Evolutionary conservation across 139 green algal genomes (phyloP).

Genomic region (Helicosporidium sp.): DNA sequence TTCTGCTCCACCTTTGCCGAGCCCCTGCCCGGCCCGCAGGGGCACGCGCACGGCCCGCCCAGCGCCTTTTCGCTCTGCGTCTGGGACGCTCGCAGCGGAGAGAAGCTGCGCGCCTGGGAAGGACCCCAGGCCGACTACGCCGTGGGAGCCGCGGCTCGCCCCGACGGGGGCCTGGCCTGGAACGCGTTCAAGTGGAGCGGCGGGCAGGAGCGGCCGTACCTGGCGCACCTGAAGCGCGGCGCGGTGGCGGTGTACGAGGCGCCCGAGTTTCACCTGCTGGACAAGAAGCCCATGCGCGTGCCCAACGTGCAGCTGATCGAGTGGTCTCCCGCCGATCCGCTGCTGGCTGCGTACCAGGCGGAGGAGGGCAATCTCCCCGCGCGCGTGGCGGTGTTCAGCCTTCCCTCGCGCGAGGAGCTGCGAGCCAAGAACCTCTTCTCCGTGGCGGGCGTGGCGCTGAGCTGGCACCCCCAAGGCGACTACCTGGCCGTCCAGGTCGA

Average conservation of each 20-base stretch:
- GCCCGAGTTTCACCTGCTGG: slow-evolving; percentile 67
- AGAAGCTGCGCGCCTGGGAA: slow-evolving; percentile 43
- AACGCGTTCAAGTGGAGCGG: slow-evolving; percentile 85
- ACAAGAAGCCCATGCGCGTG: slow-evolving; percentile 82
- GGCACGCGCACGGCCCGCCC: neutral
- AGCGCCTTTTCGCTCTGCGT: slow-evolving; percentile 35
- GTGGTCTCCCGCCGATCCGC: slow-evolving; percentile 68
- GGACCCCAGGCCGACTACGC: slow-evolving; percentile 59
- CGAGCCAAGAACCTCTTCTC: slow-evolving; percentile 95
- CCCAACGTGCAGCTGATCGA: slow-evolving; percentile 56
- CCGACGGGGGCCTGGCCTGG: slow-evolving; percentile 47
- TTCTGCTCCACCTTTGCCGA: slow-evolving; percentile 66
- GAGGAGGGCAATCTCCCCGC: slow-evolving; percentile 74
- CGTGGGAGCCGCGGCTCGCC: slow-evolving; percentile 27
- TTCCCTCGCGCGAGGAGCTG: slow-evolving; percentile 63
- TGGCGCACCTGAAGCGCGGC: slow-evolving; percentile 53
- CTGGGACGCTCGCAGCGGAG: slow-evolving; percentile 49
- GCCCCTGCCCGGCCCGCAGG: slow-evolving; percentile 4
- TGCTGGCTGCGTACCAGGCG: slow-evolving; percentile 63
- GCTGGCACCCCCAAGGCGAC: slow-evolving; percentile 87
- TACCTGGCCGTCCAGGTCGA: slow-evolving; percentile 91
- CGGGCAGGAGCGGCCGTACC: slow-evolving; percentile 50
- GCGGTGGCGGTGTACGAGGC: slow-evolving; percentile 61
- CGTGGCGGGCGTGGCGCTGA: slow-evolving; percentile 75
- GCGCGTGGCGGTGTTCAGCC: slow-evolving; percentile 47